Evolutionary conservation across 306 rosid genomes (phyloP), one percentile per base, ranked within the genome.

Genomic region (Lotus japonicus): DNA sequence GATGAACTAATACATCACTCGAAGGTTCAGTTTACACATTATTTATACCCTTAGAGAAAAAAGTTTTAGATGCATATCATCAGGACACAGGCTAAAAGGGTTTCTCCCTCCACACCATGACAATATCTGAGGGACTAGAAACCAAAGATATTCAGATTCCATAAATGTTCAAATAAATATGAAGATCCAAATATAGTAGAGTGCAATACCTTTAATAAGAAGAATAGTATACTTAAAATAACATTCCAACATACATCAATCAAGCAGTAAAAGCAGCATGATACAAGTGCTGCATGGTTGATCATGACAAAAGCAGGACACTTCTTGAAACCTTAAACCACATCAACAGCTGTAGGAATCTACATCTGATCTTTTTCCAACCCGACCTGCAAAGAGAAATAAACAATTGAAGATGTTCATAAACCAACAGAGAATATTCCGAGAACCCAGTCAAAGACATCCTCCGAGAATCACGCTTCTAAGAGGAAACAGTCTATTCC

Each of bases 201-300:
- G 50, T 49, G 58, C 58, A 74, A 26, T 77, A 75, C 17, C 53
- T 72, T 76, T 7, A 72, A 64, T 49, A 68, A 68, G 50, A 55
- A 38, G 39, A 76, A 66, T 41, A 63, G 56, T 75, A 61, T 75
- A 68, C 53, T 78, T 70, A 50, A 80, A 83, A 74, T 79, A 78
- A 84, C 81, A 82, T 79, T 87, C 84, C 73, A 88, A 87, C 99
- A 88, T 87, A 87, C 96, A 90, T 85, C 87, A 88, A 88, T 85
- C 85, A 84, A 85, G 83, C 64, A 85, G 86, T 77, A 84, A 88
- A 85, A 86, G 88, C 83, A 84, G 84, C 87, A 83, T 75, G 82
- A 77, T 80, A 77, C 70, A 88, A 72, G 87, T 73, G 75, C 85
- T 65, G 95, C 87, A 79, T 48, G 76, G 95, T 73, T 81, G 87